Evolutionary conservation across 2,329 filamentous ascomycete genomes (phyloP).

Genomic region (Juglanconis sp.): DNA sequence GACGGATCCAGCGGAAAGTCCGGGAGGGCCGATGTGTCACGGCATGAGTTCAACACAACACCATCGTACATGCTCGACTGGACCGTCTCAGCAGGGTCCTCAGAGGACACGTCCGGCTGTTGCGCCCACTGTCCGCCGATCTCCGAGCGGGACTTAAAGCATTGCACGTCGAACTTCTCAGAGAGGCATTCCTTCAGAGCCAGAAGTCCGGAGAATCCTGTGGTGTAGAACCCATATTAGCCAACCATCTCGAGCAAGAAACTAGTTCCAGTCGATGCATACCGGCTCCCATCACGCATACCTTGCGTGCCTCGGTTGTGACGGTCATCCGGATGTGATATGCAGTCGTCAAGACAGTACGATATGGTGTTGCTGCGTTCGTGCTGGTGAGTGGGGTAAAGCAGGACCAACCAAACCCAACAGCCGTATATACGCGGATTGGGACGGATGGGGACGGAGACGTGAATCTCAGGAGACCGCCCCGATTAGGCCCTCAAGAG

Average conservation of each 20-base stretch:
- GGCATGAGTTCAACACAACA: slow-evolving; percentile 34
- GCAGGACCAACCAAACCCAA: no score
- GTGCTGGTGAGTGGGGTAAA: neutral
- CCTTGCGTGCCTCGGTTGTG: neutral
- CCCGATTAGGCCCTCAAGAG: no score
- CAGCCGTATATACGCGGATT: no score
- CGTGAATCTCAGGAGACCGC: no score
- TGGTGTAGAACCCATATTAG: neutral
- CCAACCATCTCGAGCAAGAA: neutral
- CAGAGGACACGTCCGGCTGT: slow-evolving; percentile 24
- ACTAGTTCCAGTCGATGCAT: neutral
- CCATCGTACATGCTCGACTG: slow-evolving; percentile 33
- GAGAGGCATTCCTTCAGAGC: slow-evolving; percentile 37
- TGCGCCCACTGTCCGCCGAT: slow-evolving; percentile 39
- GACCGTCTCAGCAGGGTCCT: slow-evolving; percentile 20
- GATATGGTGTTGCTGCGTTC: neutral
- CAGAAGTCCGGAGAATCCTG: slow-evolving; percentile 33
- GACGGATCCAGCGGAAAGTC: slow-evolving; percentile 39
- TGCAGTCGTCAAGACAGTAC: neutral
- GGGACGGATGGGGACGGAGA: no score
- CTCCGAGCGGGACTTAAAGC: slow-evolving; percentile 32
- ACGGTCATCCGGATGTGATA: neutral
- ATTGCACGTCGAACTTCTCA: slow-evolving; percentile 31
- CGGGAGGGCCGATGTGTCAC: slow-evolving; percentile 35
- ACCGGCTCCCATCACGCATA: slow-evolving; percentile 15